These are phyloP conservation scores for Zygoascus biomembranicola DNA, from an alignment of 805 yeast species.

Conservation along the genomic window DNA sequence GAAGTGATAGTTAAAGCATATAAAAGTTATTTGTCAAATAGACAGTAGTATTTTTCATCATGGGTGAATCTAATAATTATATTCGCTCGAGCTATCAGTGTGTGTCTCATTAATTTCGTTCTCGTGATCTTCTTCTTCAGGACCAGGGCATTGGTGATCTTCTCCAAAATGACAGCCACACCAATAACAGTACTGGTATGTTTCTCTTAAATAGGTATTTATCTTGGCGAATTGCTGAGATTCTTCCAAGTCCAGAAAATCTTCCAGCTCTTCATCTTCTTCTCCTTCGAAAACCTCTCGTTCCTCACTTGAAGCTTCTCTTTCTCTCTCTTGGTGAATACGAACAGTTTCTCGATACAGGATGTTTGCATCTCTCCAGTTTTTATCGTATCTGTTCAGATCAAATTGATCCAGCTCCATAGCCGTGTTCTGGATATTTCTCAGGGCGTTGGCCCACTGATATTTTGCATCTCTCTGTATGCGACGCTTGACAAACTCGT, in stretches of 20 bases:
- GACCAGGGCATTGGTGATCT: slow-evolving; percentile 46
- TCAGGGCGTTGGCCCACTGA: slow-evolving; percentile 3
- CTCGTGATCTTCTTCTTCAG: slow-evolving; percentile 35
- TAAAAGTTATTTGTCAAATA: too few relatives aligned
- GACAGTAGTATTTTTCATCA: too few relatives aligned
- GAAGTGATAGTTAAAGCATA: not conserved
- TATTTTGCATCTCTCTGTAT: not conserved
- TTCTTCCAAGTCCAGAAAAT: not conserved
- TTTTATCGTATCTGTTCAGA: not conserved
- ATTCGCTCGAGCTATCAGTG: not conserved
- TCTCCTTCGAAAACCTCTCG: not conserved
- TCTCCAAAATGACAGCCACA: slow-evolving; percentile 37
- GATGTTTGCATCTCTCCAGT: slow-evolving; percentile 3
- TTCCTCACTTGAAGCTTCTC: not conserved
- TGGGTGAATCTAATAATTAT: not conserved
- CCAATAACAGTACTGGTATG: slow-evolving; percentile 40
- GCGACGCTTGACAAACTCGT: slow-evolving; percentile 1
- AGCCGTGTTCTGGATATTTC: slow-evolving; percentile 3
- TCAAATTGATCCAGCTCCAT: slow-evolving; percentile 16
- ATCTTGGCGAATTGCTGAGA: slow-evolving; percentile 27
- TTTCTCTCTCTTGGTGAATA: not conserved
- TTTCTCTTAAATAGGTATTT: slow-evolving; percentile 33
- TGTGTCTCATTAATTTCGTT: not conserved
- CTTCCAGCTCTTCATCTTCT: not conserved
- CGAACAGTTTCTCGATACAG: slow-evolving; percentile 1